These are phyloP conservation scores for Aureoboletus auriporus DNA, from an alignment of 768 basidiomycete species.

Conservation along the genomic window DNA sequence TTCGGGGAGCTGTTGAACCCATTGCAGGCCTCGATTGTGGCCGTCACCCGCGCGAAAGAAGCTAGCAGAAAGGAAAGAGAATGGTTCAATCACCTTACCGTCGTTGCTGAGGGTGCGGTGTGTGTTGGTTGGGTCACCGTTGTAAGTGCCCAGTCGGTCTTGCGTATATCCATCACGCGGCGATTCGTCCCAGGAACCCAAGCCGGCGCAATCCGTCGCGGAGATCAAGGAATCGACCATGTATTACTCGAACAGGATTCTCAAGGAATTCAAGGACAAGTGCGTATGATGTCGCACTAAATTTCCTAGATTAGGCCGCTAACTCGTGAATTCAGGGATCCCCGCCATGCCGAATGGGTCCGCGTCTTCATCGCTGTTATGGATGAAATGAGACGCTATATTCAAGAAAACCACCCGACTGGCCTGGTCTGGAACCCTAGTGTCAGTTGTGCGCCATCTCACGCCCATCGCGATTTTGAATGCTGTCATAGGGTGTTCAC, in stretches of 20 bases:
- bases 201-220: slow-evolving; percentile 74
- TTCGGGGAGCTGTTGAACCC: slow-evolving; percentile 60
- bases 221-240: slow-evolving; percentile 83
- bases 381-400: slow-evolving; percentile 78
- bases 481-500: slow-evolving; percentile 47
- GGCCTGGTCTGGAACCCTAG: slow-evolving; percentile 88
- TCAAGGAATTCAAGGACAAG: slow-evolving; percentile 94
- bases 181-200: slow-evolving; percentile 46
- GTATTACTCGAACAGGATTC: slow-evolving; percentile 87
- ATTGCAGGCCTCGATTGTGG: slow-evolving; percentile 67
- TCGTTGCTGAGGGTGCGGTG: slow-evolving; percentile 78
- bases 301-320: slow-evolving; percentile 1
- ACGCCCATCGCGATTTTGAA: neutral
- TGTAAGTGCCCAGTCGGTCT: slow-evolving; percentile 43
- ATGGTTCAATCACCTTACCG: slow-evolving; percentile 77
- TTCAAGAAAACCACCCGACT: slow-evolving; percentile 80
- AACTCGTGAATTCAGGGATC: slow-evolving; percentile 52
- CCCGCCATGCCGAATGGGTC: slow-evolving; percentile 88
- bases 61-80: slow-evolving; percentile 74
- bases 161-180: neutral
- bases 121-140: slow-evolving; percentile 85
- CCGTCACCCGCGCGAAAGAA: slow-evolving; percentile 79
- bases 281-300: slow-evolving; percentile 33
- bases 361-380: slow-evolving; percentile 63
- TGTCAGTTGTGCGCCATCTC: slow-evolving; percentile 36